A percentile compares a stretch with the other conserved stretches of the same genome.
phyloP scores from a whole-genome alignment of 306 rosid genomes.

The Rosa rugosa region DNA sequence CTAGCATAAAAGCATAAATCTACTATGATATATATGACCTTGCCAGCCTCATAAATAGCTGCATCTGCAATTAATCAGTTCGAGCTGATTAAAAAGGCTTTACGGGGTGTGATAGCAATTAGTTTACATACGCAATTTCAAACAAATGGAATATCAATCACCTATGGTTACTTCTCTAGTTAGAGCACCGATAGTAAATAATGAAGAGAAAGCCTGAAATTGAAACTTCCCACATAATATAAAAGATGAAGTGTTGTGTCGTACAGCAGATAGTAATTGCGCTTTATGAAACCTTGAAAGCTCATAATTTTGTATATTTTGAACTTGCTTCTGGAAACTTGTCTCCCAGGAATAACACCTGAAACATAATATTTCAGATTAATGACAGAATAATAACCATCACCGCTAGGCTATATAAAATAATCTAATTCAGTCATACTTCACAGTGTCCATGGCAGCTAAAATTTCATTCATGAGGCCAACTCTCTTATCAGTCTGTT shows the following conservation, averaged over 20 bases:
- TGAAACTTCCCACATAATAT: neutral
- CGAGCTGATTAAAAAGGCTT: neutral
- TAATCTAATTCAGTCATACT: slow-evolving; percentile 47
- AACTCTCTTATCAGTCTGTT: slow-evolving; percentile 81
- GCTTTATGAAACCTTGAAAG: slow-evolving; percentile 73
- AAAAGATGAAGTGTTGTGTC: slow-evolving; percentile 22
- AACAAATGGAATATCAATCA: neutral
- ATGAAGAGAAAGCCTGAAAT: neutral
- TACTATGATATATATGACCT: neutral
- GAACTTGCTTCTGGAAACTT: slow-evolving; percentile 73
- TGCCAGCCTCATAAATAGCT: neutral
- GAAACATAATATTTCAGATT: slow-evolving; percentile 38
- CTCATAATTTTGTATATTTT: slow-evolving; percentile 60
- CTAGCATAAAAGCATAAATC: neutral
- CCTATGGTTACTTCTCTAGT: neutral
- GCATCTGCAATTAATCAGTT: neutral
- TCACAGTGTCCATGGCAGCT: slow-evolving; percentile 85
- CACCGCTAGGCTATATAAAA: slow-evolving; percentile 2
- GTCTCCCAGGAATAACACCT: slow-evolving; percentile 95
- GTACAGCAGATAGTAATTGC: slow-evolving; percentile 70
- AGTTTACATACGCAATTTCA: neutral
- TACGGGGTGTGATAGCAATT: neutral
- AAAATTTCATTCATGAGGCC: slow-evolving; percentile 84
- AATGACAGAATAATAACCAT: slow-evolving; percentile 18
- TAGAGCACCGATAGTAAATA: neutral